Conservation (phyloP, 495 filamentous ascomycete genomes). For the Hypoxylon fuscum region DNA sequence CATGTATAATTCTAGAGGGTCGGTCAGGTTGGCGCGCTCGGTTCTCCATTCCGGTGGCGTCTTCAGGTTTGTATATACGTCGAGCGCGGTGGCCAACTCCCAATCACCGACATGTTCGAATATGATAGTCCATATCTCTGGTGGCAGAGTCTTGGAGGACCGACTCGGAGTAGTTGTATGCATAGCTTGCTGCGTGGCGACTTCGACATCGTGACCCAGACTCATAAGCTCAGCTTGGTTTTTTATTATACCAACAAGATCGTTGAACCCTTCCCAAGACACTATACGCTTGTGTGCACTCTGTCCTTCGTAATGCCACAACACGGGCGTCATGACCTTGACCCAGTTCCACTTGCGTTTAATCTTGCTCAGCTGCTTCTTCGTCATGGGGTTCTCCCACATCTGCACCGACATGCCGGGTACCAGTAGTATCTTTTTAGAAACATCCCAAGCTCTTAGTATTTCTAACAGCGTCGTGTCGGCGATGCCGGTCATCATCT, state of each 20-base stretch:
- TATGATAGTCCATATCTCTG: slow-evolving; percentile 89
- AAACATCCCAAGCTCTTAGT: slow-evolving; percentile 81
- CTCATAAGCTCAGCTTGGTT: slow-evolving; percentile 70
- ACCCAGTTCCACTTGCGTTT: slow-evolving; percentile 85
- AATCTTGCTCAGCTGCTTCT: slow-evolving; percentile 82
- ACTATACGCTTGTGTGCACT: slow-evolving; percentile 58
- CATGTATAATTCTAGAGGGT: slow-evolving; percentile 63
- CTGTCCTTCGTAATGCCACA: slow-evolving; percentile 73
- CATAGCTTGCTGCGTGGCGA: slow-evolving; percentile 52
- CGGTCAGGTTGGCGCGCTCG: slow-evolving; percentile 49
- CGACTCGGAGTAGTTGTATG: slow-evolving; percentile 41
- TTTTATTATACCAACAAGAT: slow-evolving; percentile 71
- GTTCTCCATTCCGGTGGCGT: slow-evolving; percentile 76
- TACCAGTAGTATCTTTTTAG: slow-evolving; percentile 81
- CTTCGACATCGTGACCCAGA: slow-evolving; percentile 66
- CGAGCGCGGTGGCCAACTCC: slow-evolving; percentile 83
- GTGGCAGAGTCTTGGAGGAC: slow-evolving; percentile 63
- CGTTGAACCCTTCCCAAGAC: slow-evolving; percentile 73
- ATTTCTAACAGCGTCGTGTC: slow-evolving; percentile 78
- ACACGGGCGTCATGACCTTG: slow-evolving; percentile 70
- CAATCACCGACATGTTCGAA: slow-evolving; percentile 86
- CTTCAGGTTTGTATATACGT: slow-evolving; percentile 77
- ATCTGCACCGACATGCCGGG: slow-evolving; percentile 83
- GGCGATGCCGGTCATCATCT: slow-evolving; percentile 82
- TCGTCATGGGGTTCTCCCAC: slow-evolving; percentile 88